A percentile compares a stretch with the other conserved stretches of the same genome.
phyloP scores from a whole-genome alignment of 495 filamentous ascomycete genomes.

The Penicillium atrosanguineum region DNA sequence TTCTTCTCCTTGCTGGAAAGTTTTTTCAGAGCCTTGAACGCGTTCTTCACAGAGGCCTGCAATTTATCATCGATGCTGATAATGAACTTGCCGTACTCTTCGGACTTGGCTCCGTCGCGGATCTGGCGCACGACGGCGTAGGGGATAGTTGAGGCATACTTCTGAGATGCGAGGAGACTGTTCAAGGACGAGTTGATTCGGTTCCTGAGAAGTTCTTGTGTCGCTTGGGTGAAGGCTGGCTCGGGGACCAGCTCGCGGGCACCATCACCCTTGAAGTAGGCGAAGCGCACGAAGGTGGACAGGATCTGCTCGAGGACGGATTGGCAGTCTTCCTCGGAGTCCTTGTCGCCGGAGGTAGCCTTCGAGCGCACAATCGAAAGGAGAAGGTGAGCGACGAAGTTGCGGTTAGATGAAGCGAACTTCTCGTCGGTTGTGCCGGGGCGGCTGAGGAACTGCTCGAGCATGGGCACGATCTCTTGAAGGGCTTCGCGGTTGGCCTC shows the following conservation, averaged over 20 bases:
- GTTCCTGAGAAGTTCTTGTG: slow-evolving; percentile 66
- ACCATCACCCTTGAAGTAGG: slow-evolving; percentile 37
- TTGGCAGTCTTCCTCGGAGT: slow-evolving; percentile 31
- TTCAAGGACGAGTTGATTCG: slow-evolving; percentile 66
- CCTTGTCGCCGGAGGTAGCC: slow-evolving; percentile 31
- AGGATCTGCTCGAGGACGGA: slow-evolving; percentile 39
- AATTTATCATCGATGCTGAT: slow-evolving; percentile 64
- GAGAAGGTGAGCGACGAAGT: slow-evolving; percentile 48
- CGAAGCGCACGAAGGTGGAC: slow-evolving; percentile 41
- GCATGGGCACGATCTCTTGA: slow-evolving; percentile 39
- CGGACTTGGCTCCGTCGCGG: slow-evolving; percentile 39
- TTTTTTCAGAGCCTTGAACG: slow-evolving; percentile 64
- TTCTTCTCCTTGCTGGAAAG: slow-evolving; percentile 61
- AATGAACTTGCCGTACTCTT: slow-evolving; percentile 47
- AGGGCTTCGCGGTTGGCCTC: slow-evolving; percentile 53
- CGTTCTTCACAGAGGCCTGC: slow-evolving; percentile 54
- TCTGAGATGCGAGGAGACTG: slow-evolving; percentile 63
- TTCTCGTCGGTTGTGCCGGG: slow-evolving; percentile 45
- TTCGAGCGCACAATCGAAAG: slow-evolving; percentile 44
- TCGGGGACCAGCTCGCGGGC: slow-evolving; percentile 26
- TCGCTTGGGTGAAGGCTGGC: slow-evolving; percentile 54
- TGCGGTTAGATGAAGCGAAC: slow-evolving; percentile 42
- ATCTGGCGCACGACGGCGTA: slow-evolving; percentile 54
- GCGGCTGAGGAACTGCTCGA: slow-evolving; percentile 37
- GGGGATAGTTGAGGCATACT: slow-evolving; percentile 48